Evolutionary conservation across 192 early-diverging fungal genomes (phyloP).

Genomic region (Gryganskiella cystojenkinii): DNA sequence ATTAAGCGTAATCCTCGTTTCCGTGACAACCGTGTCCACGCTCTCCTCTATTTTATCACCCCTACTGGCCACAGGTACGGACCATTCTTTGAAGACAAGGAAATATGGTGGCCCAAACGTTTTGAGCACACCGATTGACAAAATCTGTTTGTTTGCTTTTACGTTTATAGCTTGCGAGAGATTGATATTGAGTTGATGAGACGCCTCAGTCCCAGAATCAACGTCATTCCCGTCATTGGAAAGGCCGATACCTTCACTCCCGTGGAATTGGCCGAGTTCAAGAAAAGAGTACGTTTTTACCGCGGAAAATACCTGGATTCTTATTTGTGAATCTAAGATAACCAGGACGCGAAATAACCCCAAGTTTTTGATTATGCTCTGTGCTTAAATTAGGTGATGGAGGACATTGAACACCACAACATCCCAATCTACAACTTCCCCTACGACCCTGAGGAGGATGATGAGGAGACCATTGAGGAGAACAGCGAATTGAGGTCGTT

Average conservation of each 20-base stretch:
- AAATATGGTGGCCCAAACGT: neutral
- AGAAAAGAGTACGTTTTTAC: slow-evolving; percentile 76
- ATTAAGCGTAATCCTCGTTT: slow-evolving; percentile 90
- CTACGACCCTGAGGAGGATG: slow-evolving; percentile 94
- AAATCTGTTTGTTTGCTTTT: neutral
- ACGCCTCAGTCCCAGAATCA: slow-evolving; percentile 89
- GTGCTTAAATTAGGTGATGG: slow-evolving; percentile 77
- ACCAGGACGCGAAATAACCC: no score
- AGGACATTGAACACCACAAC: slow-evolving; percentile 94
- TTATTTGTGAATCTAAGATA: neutral
- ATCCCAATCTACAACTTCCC: slow-evolving; percentile 99
- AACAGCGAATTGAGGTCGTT: slow-evolving; percentile 92
- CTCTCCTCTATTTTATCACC: slow-evolving; percentile 96
- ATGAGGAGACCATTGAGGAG: slow-evolving; percentile 98
- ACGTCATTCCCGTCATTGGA: slow-evolving; percentile 97
- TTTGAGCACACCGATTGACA: neutral
- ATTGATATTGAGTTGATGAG: slow-evolving; percentile 96
- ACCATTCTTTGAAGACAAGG: neutral
- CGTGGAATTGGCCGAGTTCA: slow-evolving; percentile 87
- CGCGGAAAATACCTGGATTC: neutral
- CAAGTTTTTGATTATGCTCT: neutral
- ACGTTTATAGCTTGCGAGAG: slow-evolving; percentile 79
- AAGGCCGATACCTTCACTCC: slow-evolving; percentile 93
- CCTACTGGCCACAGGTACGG: slow-evolving; percentile 92
- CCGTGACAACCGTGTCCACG: slow-evolving; percentile 94